Conservation (phyloP, 352 stramenopile species). For the Globisporangium alternatum region DNA sequence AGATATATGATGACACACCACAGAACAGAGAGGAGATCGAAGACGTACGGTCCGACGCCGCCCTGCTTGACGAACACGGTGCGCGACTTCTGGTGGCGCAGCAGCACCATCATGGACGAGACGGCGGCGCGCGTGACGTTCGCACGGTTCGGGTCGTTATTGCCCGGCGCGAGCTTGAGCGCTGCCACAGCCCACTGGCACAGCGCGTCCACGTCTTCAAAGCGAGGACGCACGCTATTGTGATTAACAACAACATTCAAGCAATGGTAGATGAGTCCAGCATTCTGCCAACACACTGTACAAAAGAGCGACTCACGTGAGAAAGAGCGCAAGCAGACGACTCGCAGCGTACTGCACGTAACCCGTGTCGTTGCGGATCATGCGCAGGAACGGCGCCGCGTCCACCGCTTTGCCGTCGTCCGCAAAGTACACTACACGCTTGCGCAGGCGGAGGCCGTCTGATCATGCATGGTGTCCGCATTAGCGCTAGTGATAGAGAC, state of each 20-base stretch:
- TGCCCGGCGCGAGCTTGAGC: slow-evolving; percentile 60
- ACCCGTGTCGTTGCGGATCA: slow-evolving; percentile 82
- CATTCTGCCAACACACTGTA: not conserved
- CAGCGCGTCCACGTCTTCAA: slow-evolving; percentile 77
- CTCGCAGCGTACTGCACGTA: slow-evolving; percentile 84
- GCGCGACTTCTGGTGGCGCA: slow-evolving; percentile 86
- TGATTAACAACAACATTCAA: not conserved
- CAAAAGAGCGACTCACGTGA: slow-evolving; percentile 45
- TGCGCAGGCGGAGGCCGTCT: slow-evolving; percentile 76
- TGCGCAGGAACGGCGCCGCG: slow-evolving; percentile 73
- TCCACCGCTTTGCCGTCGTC: slow-evolving; percentile 72
- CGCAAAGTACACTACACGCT: slow-evolving; percentile 77
- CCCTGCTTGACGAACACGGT: slow-evolving; percentile 89
- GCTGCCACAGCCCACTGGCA: slow-evolving; percentile 77
- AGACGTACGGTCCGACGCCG: slow-evolving; percentile 85
- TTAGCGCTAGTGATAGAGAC: not conserved
- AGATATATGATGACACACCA: too few species aligned
- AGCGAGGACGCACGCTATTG: slow-evolving; percentile 64
- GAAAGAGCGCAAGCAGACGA: slow-evolving; percentile 78
- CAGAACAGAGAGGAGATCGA: slow-evolving; percentile 6
- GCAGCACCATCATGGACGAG: slow-evolving; percentile 90
- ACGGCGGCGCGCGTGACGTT: slow-evolving; percentile 86
- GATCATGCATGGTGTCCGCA: not conserved
- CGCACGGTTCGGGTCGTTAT: slow-evolving; percentile 62
- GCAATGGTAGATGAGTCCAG: not conserved